Evolutionary conservation across 1,139 yeast genomes (phyloP), one percentile per base, ranked within the genome.

Genomic region (Komagataea norvegica): DNA sequence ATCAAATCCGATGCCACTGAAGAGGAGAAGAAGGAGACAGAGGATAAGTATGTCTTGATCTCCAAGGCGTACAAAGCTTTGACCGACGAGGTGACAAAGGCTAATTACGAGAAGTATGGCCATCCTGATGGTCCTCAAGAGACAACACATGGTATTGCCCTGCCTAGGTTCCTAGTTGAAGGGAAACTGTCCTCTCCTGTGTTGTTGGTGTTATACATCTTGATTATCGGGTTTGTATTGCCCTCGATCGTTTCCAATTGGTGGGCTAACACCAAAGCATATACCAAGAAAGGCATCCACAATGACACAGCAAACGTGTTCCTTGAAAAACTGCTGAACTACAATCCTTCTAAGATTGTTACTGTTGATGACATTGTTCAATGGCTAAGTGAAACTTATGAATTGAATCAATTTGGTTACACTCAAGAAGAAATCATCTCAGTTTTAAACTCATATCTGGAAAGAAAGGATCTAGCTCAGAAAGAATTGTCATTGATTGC

Each of bases 51-150:
- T 61, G 93, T 89, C 33, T 71, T 76, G 49, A 83, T 93, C 54
- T 83, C 88, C 44, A 84, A 86, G 61, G 99, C 99, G 20, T 88
- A 93, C 64, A 85, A 88, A 61, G 87, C 98, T 0, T 72, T 93
- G 49, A 93, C 98, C 10, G 98, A 93, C 61, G 96, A 86, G 49
- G 76, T 71, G 24, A 79, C 88, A 9, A 79, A 79, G 53, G 86
- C 84, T 48, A 93, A 93, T 60, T 89, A 75, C 59, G 67, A 82
- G 55, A 80, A 77, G 54, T 91, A 81, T 56, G 99, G 99, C 32
- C 95, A 93, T 59, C 99, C 99, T 6, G 98, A 93, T 64, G 98
- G 98, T 28, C 96, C 95, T 34, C 96, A 87, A 60, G 86, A 86
- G 33, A 72, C 84, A n/a, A 68, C 82, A n/a, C 96, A 87, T 59